Percentiles rank a stretch among this genome's conserved stretches.
Evolutionary conservation across 139 green algal species (phyloP).

Genomic region (Coelastrella sp.): DNA sequence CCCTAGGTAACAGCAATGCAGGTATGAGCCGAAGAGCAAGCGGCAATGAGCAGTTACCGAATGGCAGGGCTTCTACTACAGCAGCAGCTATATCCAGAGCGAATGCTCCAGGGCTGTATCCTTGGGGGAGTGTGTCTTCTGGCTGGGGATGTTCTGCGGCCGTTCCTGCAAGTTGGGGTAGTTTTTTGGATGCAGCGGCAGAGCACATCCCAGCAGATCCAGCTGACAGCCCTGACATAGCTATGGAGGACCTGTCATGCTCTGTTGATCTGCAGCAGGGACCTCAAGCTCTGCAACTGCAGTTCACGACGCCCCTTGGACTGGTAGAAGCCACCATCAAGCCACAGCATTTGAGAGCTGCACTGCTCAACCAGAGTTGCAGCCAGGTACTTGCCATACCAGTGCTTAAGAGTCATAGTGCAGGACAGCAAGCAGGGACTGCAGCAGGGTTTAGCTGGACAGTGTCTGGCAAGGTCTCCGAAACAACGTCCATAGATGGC

Average conservation of each 20-base stretch:
- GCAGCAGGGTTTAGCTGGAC: slow-evolving; percentile 24
- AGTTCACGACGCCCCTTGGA: slow-evolving; percentile 25
- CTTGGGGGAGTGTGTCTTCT: slow-evolving; percentile 11
- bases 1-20: neutral
- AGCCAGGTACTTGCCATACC: slow-evolving; percentile 16
- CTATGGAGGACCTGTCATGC: slow-evolving; percentile 13
- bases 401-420: neutral
- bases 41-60: no score
- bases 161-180: slow-evolving; percentile 27
- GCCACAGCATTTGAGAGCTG: slow-evolving; percentile 14
- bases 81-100: neutral
- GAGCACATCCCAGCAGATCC: neutral
- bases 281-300: slow-evolving; percentile 12
- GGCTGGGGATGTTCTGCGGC: neutral
- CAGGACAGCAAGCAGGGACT: neutral
- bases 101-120: neutral
- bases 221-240: slow-evolving; percentile 5
- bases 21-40: no score
- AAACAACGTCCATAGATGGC: neutral
- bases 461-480: neutral
- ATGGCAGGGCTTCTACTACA: neutral
- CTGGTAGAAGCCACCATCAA: neutral
- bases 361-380: slow-evolving; percentile 15
- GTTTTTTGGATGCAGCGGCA: neutral
- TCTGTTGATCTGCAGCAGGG: neutral